Evolutionary conservation across 345 rosid genomes (phyloP).

Genomic region (Ceriops decandra): DNA sequence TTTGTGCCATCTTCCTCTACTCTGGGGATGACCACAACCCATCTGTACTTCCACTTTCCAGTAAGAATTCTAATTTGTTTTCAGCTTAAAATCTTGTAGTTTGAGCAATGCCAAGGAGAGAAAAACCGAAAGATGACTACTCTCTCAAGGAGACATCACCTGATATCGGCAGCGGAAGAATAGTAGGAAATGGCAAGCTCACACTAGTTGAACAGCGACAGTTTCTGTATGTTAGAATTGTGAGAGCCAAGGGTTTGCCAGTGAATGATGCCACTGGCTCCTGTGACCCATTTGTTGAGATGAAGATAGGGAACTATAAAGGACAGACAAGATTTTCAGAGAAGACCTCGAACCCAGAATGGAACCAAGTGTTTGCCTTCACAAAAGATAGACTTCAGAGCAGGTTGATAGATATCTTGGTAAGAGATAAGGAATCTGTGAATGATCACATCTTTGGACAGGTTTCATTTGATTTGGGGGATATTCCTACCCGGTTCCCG

Average conservation of each 20-base stretch:
- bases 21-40: background rate
- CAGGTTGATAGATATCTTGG: slow-evolving; percentile 31
- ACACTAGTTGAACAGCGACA: slow-evolving; percentile 46
- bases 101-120: slow-evolving; percentile 8
- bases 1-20: background rate
- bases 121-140: slow-evolving; percentile 32
- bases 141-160: slow-evolving; percentile 46
- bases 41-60: background rate
- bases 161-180: slow-evolving; percentile 36
- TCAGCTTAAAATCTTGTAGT: background rate
- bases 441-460: slow-evolving; percentile 32
- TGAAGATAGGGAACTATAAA: slow-evolving; percentile 29
- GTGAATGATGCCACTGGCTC: slow-evolving; percentile 11
- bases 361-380: slow-evolving; percentile 48
- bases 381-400: slow-evolving; percentile 41
- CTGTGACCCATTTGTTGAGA: slow-evolving; percentile 28
- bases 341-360: slow-evolving; percentile 31
- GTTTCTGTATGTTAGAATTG: slow-evolving; percentile 38
- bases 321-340: slow-evolving; percentile 24
- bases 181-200: slow-evolving; percentile 32
- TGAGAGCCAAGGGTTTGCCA: slow-evolving; percentile 35
- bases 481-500: slow-evolving; percentile 33
- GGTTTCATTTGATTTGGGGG: slow-evolving; percentile 24
- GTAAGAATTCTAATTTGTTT: no score
- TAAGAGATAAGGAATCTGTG: slow-evolving; percentile 23